phyloP scores from a whole-genome alignment of 2,329 filamentous ascomycete genomes.

The Fusarium brachygibbosum region DNA sequence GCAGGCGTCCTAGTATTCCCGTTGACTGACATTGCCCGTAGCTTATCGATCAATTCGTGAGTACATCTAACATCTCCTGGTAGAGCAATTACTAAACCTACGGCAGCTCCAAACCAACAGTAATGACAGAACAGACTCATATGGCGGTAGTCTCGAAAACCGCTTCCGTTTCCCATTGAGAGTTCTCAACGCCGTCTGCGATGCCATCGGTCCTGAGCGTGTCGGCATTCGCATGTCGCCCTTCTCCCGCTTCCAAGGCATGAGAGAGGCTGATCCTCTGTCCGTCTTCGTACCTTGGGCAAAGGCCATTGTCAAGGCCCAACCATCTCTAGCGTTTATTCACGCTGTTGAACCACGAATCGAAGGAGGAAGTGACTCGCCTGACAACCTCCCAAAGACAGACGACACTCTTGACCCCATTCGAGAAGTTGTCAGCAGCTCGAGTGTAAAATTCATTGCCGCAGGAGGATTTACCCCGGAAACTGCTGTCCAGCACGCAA shows the following conservation, averaged over 20 bases:
- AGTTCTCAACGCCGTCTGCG: constrained; percentile 59
- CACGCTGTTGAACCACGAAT: constrained; percentile 72
- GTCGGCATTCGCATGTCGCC: constrained; percentile 71
- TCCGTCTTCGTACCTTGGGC: constrained; percentile 64
- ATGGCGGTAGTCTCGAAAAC: constrained; percentile 68
- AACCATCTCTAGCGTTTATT: constrained; percentile 70
- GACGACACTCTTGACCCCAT: constrained; percentile 53
- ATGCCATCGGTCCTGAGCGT: constrained; percentile 64
- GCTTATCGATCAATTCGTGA: constrained; percentile 69
- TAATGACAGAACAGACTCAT: constrained; percentile 66
- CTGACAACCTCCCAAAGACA: constrained; percentile 49
- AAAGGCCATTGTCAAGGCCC: constrained; percentile 66
- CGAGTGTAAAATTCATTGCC: constrained; percentile 48
- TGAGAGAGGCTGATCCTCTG: constrained; percentile 72
- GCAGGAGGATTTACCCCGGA: constrained; percentile 54
- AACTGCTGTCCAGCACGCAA: constrained; percentile 49
- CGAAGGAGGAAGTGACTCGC: constrained; percentile 57
- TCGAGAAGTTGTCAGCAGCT: constrained; percentile 50
- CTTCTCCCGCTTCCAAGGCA: constrained; percentile 72
- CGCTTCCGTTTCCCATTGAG: constrained; percentile 65
- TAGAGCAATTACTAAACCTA: not conserved
- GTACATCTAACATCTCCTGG: not conserved
- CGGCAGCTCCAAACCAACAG: constrained; percentile 56
- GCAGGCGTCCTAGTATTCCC: not conserved
- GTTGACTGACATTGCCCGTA: constrained; percentile 20